Evolutionary conservation across 2,329 filamentous ascomycete species (phyloP), one percentile per base, ranked within the genome.

Genomic region (Orbilia oligospora): DNA sequence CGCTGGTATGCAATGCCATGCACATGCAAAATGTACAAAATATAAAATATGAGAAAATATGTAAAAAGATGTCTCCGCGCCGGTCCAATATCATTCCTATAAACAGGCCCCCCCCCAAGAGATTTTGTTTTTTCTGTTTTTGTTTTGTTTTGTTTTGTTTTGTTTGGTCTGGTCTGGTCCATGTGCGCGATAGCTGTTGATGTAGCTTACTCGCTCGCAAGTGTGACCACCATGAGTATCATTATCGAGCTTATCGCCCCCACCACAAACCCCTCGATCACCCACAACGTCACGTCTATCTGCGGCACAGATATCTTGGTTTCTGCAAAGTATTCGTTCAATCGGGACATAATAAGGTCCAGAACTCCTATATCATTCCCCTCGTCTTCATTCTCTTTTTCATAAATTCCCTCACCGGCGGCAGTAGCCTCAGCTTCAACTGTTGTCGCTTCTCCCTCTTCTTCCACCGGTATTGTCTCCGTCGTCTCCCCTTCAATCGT

Each of bases 301-400:
- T 75, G 70, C 41, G 71, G 75, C 38, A 81, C 65, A 10, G 55
- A 55, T 44, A 82, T 75, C 9, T 65, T 44, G 44, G 80, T 64
- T 20, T 81, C 80, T 14, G 71, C 71, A 33, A 82, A 81, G 22
- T 63, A 77, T 1, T 76, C 38, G 56, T 76, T 79, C 16, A 64
- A 41, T 49, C 46, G 58, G 66, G 53, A 55, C 51, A 44, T 66
- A 46, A 63, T 58, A n/a, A 48, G 44, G 10, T 66, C 27, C 18
- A 38, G 2, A 20, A 69, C 33, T 16, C 63, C 22, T 44, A 71
- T 70, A 2, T 44, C 55, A 24, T 30, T 46, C 58, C 68, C 66
- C 16, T 71, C 44, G 6, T 44, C 67, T 41, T 20, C 24, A 1
- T 10, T 16, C 3, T 5, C 18, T 61, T 44, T 33, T 41, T 38